Percentiles rank a stretch among this genome's conserved stretches.
These are phyloP conservation scores for Panus rudis DNA, from an alignment of 768 basidiomycete genomes.

Conservation along the genomic window DNA sequence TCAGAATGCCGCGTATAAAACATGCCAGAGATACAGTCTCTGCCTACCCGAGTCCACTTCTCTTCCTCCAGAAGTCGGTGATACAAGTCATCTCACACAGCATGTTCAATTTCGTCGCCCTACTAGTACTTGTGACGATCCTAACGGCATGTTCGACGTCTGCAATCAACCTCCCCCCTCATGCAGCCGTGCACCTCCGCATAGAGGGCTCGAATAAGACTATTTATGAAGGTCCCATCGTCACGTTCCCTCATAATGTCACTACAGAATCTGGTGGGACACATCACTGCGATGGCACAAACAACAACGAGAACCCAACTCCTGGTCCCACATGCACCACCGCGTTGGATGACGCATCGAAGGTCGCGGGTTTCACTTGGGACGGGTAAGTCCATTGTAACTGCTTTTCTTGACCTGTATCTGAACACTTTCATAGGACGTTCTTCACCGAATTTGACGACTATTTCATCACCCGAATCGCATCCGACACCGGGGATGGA, in stretches of 20 bases:
- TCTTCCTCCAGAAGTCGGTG: no score
- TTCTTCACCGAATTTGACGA: conserved; percentile 34
- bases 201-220: conserved; percentile 32
- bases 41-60: no score
- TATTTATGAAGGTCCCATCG: conserved; percentile 32
- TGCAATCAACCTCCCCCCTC: no score
- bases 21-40: no score
- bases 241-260: conserved; percentile 25
- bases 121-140: no score
- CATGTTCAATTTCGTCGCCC: no score
- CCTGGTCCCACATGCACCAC: conserved; percentile 37
- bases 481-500: conserved; percentile 20
- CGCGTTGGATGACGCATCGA: conserved; percentile 37
- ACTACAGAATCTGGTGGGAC: conserved; percentile 31
- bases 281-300: conserved; percentile 40
- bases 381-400: conserved; percentile 30
- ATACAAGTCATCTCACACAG: no score
- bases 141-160: no score
- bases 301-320: conserved; percentile 24
- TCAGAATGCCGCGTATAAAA: no score
- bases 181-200: conserved; percentile 24
- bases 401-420: no score
- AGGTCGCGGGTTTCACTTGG: conserved; percentile 25
- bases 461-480: conserved; percentile 36
- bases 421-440: conserved; percentile 18